These are phyloP conservation scores for Diaporthe eres DNA, from an alignment of 2,329 filamentous ascomycete genomes.

Conservation along the genomic window DNA sequence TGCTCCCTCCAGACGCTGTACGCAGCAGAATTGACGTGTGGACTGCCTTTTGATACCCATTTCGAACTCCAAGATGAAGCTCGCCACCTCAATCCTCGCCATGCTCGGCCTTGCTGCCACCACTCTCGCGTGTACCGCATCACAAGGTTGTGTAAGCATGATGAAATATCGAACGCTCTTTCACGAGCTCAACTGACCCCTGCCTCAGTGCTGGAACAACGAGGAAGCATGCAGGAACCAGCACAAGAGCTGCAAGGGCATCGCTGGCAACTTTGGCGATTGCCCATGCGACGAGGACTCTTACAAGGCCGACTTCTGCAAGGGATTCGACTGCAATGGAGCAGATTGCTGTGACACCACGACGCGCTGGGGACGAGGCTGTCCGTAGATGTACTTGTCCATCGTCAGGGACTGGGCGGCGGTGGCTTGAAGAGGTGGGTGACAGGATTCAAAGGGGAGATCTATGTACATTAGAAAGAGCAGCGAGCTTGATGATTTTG, in stretches of 20 bases:
- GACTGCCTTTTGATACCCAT: background rate
- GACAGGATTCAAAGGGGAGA: background rate
- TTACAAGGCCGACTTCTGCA: constrained; percentile 20
- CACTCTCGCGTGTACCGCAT: constrained; percentile 3
- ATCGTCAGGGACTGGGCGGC: background rate
- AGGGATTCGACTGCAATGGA: constrained; percentile 11
- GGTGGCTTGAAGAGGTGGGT: background rate
- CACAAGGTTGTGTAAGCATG: constrained; percentile 15
- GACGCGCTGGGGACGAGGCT: constrained; percentile 8
- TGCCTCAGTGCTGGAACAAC: constrained; percentile 12
- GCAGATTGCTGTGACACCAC: constrained; percentile 19
- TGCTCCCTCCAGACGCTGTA: background rate
- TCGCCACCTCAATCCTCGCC: background rate
- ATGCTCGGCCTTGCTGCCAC: constrained; percentile 2
- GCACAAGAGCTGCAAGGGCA: constrained; percentile 29
- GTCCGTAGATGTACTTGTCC: background rate
- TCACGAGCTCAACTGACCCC: background rate
- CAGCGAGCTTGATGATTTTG: background rate
- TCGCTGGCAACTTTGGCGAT: constrained; percentile 8
- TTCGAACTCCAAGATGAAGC: background rate
- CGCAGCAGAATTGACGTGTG: background rate
- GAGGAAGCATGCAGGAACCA: constrained; percentile 18
- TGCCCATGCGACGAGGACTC: constrained; percentile 10
- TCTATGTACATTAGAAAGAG: no score
- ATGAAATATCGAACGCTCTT: background rate